Conservation (phyloP, 176 grass and related monocot genomes). For the Areca catechu region DNA sequence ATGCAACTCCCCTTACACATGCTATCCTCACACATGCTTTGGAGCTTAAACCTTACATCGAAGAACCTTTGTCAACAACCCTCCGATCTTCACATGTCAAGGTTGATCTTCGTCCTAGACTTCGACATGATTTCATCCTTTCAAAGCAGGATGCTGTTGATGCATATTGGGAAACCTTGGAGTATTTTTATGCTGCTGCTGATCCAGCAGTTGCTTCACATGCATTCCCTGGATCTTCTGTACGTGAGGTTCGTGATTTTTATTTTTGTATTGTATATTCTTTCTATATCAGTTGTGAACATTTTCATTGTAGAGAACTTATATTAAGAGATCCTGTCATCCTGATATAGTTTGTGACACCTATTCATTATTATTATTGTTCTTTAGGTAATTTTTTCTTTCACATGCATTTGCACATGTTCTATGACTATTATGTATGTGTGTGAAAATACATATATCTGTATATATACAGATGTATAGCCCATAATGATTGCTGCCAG, state of each 20-base stretch:
- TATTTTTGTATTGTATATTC: too few species aligned
- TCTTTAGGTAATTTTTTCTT: too few species aligned
- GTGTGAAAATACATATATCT: too few species aligned
- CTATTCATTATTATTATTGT: too few species aligned
- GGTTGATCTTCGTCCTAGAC: slow-evolving; percentile 29
- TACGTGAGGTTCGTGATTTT: slow-evolving; percentile 48
- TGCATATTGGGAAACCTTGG: slow-evolving; percentile 93
- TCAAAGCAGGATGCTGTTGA: slow-evolving; percentile 58
- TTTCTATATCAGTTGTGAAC: too few species aligned
- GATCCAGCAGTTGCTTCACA: slow-evolving; percentile 42
- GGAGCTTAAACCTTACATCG: slow-evolving; percentile 90
- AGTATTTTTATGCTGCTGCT: slow-evolving; percentile 72
- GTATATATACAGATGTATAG: too few species aligned
- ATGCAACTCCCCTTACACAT: slow-evolving; percentile 32
- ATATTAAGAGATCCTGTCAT: too few species aligned
- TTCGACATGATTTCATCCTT: slow-evolving; percentile 90
- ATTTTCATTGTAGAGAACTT: too few species aligned
- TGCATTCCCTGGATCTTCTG: slow-evolving; percentile 87
- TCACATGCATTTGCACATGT: too few species aligned
- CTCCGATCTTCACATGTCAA: slow-evolving; percentile 42
- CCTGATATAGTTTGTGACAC: too few species aligned
- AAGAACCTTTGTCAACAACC: slow-evolving; percentile 67
- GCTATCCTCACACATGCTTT: slow-evolving; percentile 51
- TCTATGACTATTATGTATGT: too few species aligned
- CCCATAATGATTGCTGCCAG: too few species aligned